Evolutionary conservation across 2,329 filamentous ascomycete species (phyloP).

Genomic region (Beauveria bassiana): DNA sequence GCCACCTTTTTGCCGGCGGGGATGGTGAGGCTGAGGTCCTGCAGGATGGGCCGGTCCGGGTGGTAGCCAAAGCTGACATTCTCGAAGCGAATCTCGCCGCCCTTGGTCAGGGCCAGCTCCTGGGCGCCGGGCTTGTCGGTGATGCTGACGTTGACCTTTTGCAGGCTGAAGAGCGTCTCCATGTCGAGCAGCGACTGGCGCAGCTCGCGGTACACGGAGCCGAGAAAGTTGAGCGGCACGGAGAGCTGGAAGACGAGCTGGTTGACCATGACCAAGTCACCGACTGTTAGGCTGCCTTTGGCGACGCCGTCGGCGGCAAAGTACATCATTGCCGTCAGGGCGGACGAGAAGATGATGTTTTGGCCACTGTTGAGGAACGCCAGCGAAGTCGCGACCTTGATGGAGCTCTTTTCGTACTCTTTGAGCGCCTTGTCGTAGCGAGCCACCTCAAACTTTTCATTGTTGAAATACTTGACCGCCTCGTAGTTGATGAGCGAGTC

Average conservation of each 20-base stretch:
- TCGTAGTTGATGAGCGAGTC: slow-evolving; percentile 98
- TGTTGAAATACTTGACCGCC: slow-evolving; percentile 99
- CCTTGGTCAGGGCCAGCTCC: slow-evolving; percentile 61
- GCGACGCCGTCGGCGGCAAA: slow-evolving; percentile 86
- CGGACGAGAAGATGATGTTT: slow-evolving; percentile 93
- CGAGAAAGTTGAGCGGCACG: slow-evolving; percentile 92
- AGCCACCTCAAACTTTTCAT: slow-evolving; percentile 87
- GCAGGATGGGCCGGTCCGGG: slow-evolving; percentile 76
- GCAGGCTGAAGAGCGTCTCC: slow-evolving; percentile 95
- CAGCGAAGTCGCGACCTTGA: slow-evolving; percentile 92
- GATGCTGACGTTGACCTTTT: slow-evolving; percentile 89
- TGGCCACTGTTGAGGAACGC: slow-evolving; percentile 91
- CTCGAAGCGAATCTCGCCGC: slow-evolving; percentile 88
- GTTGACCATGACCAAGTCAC: slow-evolving; percentile 97
- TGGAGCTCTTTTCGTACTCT: slow-evolving; percentile 86
- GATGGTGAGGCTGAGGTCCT: slow-evolving; percentile 77
- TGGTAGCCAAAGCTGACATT: slow-evolving; percentile 94
- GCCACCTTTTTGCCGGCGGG: slow-evolving; percentile 94
- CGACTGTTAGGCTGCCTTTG: slow-evolving; percentile 72
- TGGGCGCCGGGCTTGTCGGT: slow-evolving; percentile 69
- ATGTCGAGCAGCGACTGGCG: slow-evolving; percentile 93
- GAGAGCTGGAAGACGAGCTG: slow-evolving; percentile 97
- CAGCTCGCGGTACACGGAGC: slow-evolving; percentile 94
- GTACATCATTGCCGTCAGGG: slow-evolving; percentile 97
- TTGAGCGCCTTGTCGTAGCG: slow-evolving; percentile 83